Evolutionary conservation across 148 eudicot species (phyloP).

Genomic region (Linanthus parryae): DNA sequence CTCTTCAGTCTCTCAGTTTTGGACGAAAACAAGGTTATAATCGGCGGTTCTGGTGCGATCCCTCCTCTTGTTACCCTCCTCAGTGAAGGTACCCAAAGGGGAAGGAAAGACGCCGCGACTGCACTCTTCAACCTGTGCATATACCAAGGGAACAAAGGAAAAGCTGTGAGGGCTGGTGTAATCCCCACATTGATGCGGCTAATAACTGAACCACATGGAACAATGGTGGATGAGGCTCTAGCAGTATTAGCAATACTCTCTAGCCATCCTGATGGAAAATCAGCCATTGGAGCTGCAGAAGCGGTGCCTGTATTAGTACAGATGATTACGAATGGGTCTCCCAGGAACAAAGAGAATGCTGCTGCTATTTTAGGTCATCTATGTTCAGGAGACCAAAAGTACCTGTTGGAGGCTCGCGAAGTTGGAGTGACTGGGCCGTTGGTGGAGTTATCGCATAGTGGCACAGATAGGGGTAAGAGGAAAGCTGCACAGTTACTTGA

Average conservation of each 20-base stretch:
- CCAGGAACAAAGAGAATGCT: slow-evolving; percentile 90
- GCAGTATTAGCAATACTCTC: slow-evolving; percentile 84
- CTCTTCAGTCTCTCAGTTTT: slow-evolving; percentile 86
- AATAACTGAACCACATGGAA: slow-evolving; percentile 69
- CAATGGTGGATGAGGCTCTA: slow-evolving; percentile 86
- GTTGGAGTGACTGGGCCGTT: slow-evolving; percentile 51
- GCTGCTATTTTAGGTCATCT: slow-evolving; percentile 91
- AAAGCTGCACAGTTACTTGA: slow-evolving; percentile 82
- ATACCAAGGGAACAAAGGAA: slow-evolving; percentile 91
- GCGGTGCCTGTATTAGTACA: slow-evolving; percentile 84
- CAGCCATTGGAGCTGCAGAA: slow-evolving; percentile 67
- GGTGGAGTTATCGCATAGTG: slow-evolving; percentile 56
- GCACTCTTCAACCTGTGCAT: slow-evolving; percentile 90
- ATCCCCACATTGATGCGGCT: slow-evolving; percentile 68
- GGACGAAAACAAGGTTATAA: slow-evolving; percentile 84
- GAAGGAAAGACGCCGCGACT: slow-evolving; percentile 95
- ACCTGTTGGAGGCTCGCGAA: slow-evolving; percentile 55
- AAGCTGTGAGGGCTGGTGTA: slow-evolving; percentile 83
- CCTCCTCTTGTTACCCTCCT: slow-evolving; percentile 75
- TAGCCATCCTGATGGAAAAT: slow-evolving; percentile 82
- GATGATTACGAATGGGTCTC: slow-evolving; percentile 71
- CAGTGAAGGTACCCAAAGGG: slow-evolving; percentile 82
- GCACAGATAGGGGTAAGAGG: slow-evolving; percentile 86
- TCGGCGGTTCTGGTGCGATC: slow-evolving; percentile 79
- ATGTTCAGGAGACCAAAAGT: slow-evolving; percentile 60